A percentile compares a stretch with the other conserved stretches of the same genome.
phyloP scores from a whole-genome alignment of 192 early-diverging fungal species.

The Coemansia sp. region DNA sequence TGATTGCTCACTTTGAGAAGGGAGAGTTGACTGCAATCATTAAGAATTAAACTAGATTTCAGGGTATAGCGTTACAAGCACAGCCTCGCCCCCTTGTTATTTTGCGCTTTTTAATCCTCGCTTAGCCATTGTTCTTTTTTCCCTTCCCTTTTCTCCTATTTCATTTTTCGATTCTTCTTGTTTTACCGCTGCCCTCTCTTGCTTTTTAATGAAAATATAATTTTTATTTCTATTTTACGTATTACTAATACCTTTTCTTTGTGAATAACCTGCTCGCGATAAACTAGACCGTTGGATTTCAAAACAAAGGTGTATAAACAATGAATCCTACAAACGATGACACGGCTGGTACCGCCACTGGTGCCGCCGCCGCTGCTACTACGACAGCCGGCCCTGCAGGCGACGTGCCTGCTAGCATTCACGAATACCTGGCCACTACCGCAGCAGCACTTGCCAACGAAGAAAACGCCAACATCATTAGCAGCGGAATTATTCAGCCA shows the following conservation, averaged over 20 bases:
- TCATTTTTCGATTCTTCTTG: too few species aligned
- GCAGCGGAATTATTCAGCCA: neutral
- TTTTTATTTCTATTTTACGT: too few species aligned
- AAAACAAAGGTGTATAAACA: neutral
- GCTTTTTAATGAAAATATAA: too few species aligned
- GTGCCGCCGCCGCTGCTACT: neutral
- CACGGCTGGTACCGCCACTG: neutral
- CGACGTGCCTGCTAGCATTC: neutral
- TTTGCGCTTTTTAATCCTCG: too few species aligned
- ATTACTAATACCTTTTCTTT: too few species aligned
- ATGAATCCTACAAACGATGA: conserved; percentile 12
- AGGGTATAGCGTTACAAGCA: too few species aligned
- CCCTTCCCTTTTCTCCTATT: too few species aligned
- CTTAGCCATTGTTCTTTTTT: too few species aligned
- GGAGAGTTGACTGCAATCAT: conserved; percentile 2
- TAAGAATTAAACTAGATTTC: neutral
- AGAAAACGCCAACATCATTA: neutral
- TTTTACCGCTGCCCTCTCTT: too few species aligned
- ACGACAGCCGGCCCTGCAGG: neutral
- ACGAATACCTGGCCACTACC: neutral
- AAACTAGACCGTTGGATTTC: neutral
- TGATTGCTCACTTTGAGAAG: too few species aligned
- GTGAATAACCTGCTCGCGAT: neutral
- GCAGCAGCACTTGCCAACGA: neutral
- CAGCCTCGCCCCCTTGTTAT: too few species aligned